These are phyloP conservation scores for Geotrichum australiense DNA, from an alignment of 1,139 yeast species.

Conservation along the genomic window DNA sequence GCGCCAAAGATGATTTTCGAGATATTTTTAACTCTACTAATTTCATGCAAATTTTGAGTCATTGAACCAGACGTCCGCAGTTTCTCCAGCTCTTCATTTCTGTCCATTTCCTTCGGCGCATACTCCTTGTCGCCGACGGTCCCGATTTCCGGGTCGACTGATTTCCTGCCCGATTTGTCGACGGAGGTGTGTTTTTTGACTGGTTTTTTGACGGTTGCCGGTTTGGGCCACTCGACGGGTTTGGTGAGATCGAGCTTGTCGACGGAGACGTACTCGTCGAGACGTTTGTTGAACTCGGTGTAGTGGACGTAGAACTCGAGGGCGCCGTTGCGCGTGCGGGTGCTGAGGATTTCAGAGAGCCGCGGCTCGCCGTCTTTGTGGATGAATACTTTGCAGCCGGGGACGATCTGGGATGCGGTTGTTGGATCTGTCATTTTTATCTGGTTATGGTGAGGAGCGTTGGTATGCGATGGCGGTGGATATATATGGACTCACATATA, in stretches of 20 bases:
- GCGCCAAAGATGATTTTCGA: constrained; percentile 75
- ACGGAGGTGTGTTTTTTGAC: constrained; percentile 30
- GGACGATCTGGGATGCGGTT: constrained; percentile 17
- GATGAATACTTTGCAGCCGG: constrained; percentile 76
- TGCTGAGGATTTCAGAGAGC: constrained; percentile 77
- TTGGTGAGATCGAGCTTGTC: constrained; percentile 62
- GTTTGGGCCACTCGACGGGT: constrained; percentile 67
- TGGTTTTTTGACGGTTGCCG: constrained; percentile 35
- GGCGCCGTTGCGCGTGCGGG: constrained; percentile 67
- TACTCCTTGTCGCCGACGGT: constrained; percentile 24
- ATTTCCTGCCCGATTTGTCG: constrained; percentile 20
- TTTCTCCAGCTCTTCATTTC: constrained; percentile 90
- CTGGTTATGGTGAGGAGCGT: no score
- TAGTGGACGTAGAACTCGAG: constrained; percentile 88
- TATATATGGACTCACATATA: no score
- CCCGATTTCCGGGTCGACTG: constrained; percentile 17
- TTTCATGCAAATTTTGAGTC: constrained; percentile 80
- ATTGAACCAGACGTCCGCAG: constrained; percentile 91
- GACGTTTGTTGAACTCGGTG: constrained; percentile 84
- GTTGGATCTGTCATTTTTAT: no score
- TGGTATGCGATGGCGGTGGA: no score
- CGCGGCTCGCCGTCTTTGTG: constrained; percentile 73
- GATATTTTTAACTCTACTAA: constrained; percentile 84
- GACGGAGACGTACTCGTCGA: constrained; percentile 87
- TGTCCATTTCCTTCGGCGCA: constrained; percentile 45